Conservation (phyloP, 257 asterid species). For the Verbena officinalis region DNA sequence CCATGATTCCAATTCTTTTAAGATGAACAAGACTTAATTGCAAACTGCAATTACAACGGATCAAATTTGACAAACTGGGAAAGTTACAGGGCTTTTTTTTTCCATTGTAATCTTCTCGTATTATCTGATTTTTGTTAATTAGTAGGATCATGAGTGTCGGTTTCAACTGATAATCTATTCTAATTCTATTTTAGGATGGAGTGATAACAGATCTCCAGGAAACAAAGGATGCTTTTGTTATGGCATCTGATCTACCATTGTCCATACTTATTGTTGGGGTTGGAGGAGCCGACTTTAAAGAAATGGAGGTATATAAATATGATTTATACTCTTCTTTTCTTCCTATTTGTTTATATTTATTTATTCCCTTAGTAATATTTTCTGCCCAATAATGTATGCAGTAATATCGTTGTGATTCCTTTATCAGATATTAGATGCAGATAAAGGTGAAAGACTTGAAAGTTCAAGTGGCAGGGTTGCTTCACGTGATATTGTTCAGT, state of each 20-base stretch:
- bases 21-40: no score
- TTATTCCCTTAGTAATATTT: conserved; percentile 8
- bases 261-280: conserved; percentile 96
- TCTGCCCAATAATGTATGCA: neutral
- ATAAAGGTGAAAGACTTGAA: conserved; percentile 87
- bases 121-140: conserved; percentile 21
- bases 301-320: conserved; percentile 91
- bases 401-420: conserved; percentile 21
- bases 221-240: conserved; percentile 90
- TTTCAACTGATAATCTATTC: conserved; percentile 3
- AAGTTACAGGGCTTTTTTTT: no score
- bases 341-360: conserved; percentile 17
- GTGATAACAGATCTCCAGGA: conserved; percentile 98
- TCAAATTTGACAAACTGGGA: no score
- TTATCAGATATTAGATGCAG: conserved; percentile 87
- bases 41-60: no score
- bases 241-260: conserved; percentile 94
- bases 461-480: conserved; percentile 91
- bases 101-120: no score
- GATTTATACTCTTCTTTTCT: conserved; percentile 15
- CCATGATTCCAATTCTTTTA: no score
- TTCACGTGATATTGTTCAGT: conserved; percentile 94
- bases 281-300: conserved; percentile 98
- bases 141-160: neutral
- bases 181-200: conserved; percentile 68